Conservation (phyloP, 1,284 basidiomycete species). For the Ustilago hordei region DNA sequence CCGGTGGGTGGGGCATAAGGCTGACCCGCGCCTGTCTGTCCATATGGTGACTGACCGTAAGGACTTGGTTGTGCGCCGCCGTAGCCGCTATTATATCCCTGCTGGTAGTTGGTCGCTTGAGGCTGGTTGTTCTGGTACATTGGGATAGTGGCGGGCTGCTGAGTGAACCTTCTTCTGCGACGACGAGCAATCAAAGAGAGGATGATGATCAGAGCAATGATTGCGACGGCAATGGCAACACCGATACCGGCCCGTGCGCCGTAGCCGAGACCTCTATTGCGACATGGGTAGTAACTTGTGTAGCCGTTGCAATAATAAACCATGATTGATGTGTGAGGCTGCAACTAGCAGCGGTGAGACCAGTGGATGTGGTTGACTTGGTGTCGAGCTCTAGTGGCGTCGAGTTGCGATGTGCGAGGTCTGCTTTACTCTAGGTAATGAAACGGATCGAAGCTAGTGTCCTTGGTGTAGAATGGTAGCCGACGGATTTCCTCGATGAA, state of each 20-base stretch:
- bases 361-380: neutral
- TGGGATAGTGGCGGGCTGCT: slow-evolving; percentile 18
- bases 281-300: slow-evolving; percentile 8
- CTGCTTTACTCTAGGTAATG: no score
- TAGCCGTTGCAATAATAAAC: slow-evolving; percentile 36
- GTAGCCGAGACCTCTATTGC: slow-evolving; percentile 21
- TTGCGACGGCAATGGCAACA: slow-evolving; percentile 27
- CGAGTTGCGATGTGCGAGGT: neutral
- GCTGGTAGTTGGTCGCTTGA: slow-evolving; percentile 16
- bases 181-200: slow-evolving; percentile 14
- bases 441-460: no score
- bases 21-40: slow-evolving; percentile 13
- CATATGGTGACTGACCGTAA: slow-evolving; percentile 29
- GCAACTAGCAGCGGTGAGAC: neutral
- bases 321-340: slow-evolving; percentile 12
- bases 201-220: slow-evolving; percentile 25
- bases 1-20: slow-evolving; percentile 42
- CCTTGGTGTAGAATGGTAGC: no score
- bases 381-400: neutral
- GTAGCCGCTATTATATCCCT: slow-evolving; percentile 32
- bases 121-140: slow-evolving; percentile 41
- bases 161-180: slow-evolving; percentile 30
- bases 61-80: slow-evolving; percentile 19
- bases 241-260: slow-evolving; percentile 45
- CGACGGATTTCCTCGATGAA: no score